Evolutionary conservation across 139 green algal species (phyloP).

Genomic region (Micractinium sp.): DNA sequence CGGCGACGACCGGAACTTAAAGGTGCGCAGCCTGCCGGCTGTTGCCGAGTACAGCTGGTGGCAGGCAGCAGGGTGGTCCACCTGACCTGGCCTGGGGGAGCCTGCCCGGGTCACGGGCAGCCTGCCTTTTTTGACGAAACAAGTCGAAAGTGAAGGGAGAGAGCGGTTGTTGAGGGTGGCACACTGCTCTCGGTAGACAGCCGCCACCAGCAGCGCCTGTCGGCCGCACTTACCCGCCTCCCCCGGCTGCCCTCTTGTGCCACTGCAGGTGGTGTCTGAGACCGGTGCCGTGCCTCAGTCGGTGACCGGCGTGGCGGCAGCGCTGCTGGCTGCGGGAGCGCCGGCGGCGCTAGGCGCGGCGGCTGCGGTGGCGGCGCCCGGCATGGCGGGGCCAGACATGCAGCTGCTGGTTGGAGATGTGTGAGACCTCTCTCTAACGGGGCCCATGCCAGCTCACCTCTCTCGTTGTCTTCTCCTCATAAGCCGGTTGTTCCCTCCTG

Average conservation of each 20-base stretch:
- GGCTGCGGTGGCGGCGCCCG: background rate
- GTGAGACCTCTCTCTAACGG: background rate
- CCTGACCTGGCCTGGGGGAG: no score
- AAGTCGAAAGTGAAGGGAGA: no score
- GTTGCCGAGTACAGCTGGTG: background rate
- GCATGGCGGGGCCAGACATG: slow-evolving; percentile 21
- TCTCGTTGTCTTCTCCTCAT: no score
- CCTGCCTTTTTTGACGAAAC: no score
- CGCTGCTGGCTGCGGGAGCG: background rate
- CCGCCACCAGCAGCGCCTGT: no score
- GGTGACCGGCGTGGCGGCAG: background rate
- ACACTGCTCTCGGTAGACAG: no score
- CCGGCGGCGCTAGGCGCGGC: background rate
- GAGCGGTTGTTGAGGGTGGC: no score
- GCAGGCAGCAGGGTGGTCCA: background rate
- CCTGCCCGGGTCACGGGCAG: no score
- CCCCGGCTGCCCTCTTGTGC: background rate
- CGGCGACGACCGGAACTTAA: background rate
- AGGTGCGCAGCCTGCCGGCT: background rate
- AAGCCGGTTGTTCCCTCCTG: no score
- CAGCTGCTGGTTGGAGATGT: slow-evolving; percentile 11
- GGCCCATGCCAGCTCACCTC: no score
- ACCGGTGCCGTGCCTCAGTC: background rate
- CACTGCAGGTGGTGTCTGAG: background rate
- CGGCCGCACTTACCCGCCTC: no score